Conservation (phyloP, 2,329 filamentous ascomycete genomes). For the Tothia fuscella region DNA sequence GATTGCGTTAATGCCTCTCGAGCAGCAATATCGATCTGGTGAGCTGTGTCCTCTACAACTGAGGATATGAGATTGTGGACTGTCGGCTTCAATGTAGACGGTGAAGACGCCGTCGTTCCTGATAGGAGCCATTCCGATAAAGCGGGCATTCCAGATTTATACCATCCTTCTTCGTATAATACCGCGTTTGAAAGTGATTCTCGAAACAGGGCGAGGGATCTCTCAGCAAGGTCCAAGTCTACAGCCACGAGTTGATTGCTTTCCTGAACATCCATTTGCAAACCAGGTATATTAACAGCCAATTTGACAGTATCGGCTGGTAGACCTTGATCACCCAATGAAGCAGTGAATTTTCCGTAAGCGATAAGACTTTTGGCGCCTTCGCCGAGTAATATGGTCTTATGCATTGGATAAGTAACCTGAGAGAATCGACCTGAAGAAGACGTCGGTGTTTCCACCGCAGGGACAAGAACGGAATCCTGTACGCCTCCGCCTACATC, state of each 20-base stretch:
- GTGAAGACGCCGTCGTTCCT: slow-evolving; percentile 13
- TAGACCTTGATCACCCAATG: slow-evolving; percentile 24
- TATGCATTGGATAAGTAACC: slow-evolving; percentile 74
- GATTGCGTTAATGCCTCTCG: slow-evolving; percentile 21
- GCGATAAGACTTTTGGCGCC: slow-evolving; percentile 57
- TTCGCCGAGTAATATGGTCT: slow-evolving; percentile 60
- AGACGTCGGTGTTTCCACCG: slow-evolving; percentile 55
- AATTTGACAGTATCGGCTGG: slow-evolving; percentile 35
- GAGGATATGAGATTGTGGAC: slow-evolving; percentile 56
- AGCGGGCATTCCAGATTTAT: slow-evolving; percentile 53
- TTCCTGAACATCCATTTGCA: background rate
- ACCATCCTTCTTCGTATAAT: slow-evolving; percentile 45
- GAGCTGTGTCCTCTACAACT: slow-evolving; percentile 44
- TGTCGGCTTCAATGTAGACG: slow-evolving; percentile 47
- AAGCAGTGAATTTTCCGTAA: slow-evolving; percentile 29
- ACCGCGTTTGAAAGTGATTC: slow-evolving; percentile 41
- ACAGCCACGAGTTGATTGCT: slow-evolving; percentile 17
- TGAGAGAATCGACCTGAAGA: slow-evolving; percentile 52
- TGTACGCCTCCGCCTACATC: slow-evolving; percentile 23
- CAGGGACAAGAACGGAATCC: slow-evolving; percentile 62
- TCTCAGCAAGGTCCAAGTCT: slow-evolving; percentile 52
- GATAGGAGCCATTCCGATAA: slow-evolving; percentile 52
- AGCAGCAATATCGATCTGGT: slow-evolving; percentile 41
- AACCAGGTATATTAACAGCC: slow-evolving; percentile 44
- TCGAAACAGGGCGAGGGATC: slow-evolving; percentile 56